These are phyloP conservation scores for Alternaria arborescens DNA, from an alignment of 2,329 filamentous ascomycete species.

Conservation along the genomic window DNA sequence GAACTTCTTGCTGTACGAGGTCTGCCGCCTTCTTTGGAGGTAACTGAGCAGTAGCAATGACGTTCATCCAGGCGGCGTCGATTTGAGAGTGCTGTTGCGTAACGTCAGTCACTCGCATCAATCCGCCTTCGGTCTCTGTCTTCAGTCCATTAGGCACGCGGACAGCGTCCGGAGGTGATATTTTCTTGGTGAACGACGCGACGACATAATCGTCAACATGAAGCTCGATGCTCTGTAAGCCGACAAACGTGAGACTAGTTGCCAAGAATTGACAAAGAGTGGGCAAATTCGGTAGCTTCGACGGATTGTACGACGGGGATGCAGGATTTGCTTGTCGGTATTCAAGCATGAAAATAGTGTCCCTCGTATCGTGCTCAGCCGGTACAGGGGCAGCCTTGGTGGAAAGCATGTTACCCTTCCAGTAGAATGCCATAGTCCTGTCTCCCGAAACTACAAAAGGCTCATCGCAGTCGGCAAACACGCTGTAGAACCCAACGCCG, in stretches of 20 bases:
- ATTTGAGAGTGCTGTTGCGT: constrained; percentile 90
- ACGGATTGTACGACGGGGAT: constrained; percentile 56
- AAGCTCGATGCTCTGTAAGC: constrained; percentile 85
- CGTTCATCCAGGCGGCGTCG: constrained; percentile 87
- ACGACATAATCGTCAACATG: constrained; percentile 89
- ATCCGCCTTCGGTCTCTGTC: constrained; percentile 80
- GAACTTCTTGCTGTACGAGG: constrained; percentile 47
- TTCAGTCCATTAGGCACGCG: constrained; percentile 80
- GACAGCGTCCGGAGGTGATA: constrained; percentile 77
- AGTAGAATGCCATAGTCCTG: constrained; percentile 98
- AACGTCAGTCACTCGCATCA: constrained; percentile 87
- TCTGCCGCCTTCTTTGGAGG: constrained; percentile 46
- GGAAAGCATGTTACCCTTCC: constrained; percentile 98
- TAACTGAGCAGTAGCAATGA: constrained; percentile 82
- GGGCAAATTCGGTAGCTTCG: constrained; percentile 84
- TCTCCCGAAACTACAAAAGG: constrained; percentile 93
- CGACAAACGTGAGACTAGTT: constrained; percentile 95
- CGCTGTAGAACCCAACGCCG: constrained; percentile 97
- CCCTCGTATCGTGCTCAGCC: constrained; percentile 68
- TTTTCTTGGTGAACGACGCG: constrained; percentile 81
- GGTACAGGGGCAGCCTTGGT: constrained; percentile 84
- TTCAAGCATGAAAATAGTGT: constrained; percentile 94
- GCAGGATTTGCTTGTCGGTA: constrained; percentile 79
- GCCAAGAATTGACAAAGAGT: constrained; percentile 91
- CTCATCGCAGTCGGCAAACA: constrained; percentile 97